phyloP scores from a whole-genome alignment of 2,329 filamentous ascomycete species.

The Fusarium coicis region DNA sequence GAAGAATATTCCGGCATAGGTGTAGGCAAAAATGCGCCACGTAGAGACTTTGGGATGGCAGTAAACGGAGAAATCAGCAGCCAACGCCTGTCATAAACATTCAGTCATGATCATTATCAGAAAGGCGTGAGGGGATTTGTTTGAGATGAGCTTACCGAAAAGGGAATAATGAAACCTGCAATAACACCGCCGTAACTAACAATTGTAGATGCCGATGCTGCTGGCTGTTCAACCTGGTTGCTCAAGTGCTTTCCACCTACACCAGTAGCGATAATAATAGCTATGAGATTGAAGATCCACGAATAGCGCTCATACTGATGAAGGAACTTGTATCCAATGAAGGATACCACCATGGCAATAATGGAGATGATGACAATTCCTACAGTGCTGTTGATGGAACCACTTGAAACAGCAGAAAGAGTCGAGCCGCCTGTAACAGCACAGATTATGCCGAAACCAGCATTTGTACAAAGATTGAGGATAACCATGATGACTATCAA shows the following conservation, averaged over 20 bases:
- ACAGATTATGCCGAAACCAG: background rate
- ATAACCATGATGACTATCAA: background rate
- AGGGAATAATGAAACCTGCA: background rate
- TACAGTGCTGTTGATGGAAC: background rate
- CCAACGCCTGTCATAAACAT: background rate
- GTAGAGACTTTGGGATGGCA: background rate
- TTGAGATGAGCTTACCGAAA: background rate
- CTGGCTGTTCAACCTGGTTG: background rate
- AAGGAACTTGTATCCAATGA: background rate
- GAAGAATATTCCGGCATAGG: background rate
- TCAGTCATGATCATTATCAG: background rate
- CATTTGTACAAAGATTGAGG: background rate
- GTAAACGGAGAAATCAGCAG: background rate
- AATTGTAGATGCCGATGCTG: background rate
- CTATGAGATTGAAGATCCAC: background rate
- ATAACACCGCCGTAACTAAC: background rate
- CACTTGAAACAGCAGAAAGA: background rate
- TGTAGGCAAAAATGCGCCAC: background rate
- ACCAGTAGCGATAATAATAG: background rate
- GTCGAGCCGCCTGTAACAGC: background rate
- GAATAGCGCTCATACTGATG: background rate
- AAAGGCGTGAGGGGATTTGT: accelerated
- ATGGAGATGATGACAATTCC: background rate
- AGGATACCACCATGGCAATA: background rate
- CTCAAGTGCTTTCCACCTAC: background rate